Evolutionary conservation across 2,329 filamentous ascomycete species (phyloP).

Genomic region (Pochonia chlamydosporia): DNA sequence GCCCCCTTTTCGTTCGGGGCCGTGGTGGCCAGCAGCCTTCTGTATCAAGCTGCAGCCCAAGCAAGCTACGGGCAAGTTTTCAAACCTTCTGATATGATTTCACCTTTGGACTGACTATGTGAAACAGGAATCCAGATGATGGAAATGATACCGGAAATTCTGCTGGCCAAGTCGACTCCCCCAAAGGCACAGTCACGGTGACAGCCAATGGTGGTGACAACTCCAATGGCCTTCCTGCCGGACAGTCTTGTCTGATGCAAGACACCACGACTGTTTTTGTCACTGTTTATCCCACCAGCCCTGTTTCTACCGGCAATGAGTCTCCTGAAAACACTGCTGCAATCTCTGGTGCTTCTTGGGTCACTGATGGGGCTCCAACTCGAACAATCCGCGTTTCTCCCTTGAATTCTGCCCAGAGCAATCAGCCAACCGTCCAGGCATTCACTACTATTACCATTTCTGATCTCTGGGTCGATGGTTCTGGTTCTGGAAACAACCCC

Average conservation of each 20-base stretch:
- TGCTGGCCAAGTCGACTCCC: conserved; percentile 7
- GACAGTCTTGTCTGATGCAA: conserved; percentile 32
- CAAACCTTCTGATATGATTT: neutral
- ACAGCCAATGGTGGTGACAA: conserved; percentile 4
- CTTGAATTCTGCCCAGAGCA: conserved; percentile 10
- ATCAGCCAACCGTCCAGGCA: conserved; percentile 15
- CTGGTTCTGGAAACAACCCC: conserved; percentile 9
- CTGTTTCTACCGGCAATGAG: conserved; percentile 11
- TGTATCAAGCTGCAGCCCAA: conserved; percentile 25
- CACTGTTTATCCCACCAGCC: conserved; percentile 33
- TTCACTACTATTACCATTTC: conserved; percentile 30
- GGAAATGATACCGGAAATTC: conserved; percentile 5
- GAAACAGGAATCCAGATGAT: conserved; percentile 11
- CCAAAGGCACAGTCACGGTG: conserved; percentile 7
- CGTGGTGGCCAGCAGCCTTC: conserved; percentile 28
- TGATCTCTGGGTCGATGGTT: conserved; percentile 24
- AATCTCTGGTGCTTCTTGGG: conserved; percentile 14
- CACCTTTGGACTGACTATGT: conserved; percentile 5
- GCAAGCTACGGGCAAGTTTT: conserved; percentile 27
- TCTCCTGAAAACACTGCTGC: conserved; percentile 9
- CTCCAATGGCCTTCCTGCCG: conserved; percentile 5
- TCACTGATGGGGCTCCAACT: conserved; percentile 17
- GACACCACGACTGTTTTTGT: conserved; percentile 41
- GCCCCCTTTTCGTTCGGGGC: conserved; percentile 26
- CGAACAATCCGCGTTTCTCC: conserved; percentile 20